Evolutionary conservation across 257 asterid genomes (phyloP), one percentile per base, ranked within the genome.

Genomic region (Solanum lycopersicoides): DNA sequence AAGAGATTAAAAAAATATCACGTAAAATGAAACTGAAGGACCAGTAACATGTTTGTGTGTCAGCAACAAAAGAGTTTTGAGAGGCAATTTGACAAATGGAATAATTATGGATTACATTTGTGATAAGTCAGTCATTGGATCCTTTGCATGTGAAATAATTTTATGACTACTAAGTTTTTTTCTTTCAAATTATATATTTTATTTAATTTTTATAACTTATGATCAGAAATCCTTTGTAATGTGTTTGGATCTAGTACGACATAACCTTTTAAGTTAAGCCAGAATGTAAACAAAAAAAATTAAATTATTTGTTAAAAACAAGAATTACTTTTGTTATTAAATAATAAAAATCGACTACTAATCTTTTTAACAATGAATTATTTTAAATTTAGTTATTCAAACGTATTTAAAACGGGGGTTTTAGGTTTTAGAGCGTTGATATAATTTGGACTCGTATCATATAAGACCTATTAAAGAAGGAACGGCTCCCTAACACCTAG

Each of bases 101-200:
- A 74, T 15, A 37, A 74, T 74, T 87, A 85, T 85, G 89, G 90
- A 80, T 89, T 87, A 88, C 86, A 89, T 85, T 84, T 84, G 89
- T 74, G 89, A 77, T 12, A 76, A 83, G 88, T 88, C 92, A 80
- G 91, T 59, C 94, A 90, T 93, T 88, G 95, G 95, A 92, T 94
- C 88, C 94, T 88, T 88, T 91, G 92, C 95, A 92, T 90, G 95
- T 92, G 93, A 91, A 3, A 63, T 63, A 80, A 2, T 92, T 90
- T 92, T 91, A 82, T 86, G 83, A 85, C 28, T 25, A 44, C 45
- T 50, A 37, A 72, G 4, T 12, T 66, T 12, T 66, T 25, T 66
- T 25, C 10, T n/a, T 66, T 63, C 28, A 47, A 35, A 35, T 35
- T 5, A 23, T 63, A 10, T 23, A 23, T 23, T 23, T 63, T 23